Evolutionary conservation across 495 filamentous ascomycete genomes (phyloP), one percentile per base, ranked within the genome.

Genomic region (Mytilinidion resinicola): DNA sequence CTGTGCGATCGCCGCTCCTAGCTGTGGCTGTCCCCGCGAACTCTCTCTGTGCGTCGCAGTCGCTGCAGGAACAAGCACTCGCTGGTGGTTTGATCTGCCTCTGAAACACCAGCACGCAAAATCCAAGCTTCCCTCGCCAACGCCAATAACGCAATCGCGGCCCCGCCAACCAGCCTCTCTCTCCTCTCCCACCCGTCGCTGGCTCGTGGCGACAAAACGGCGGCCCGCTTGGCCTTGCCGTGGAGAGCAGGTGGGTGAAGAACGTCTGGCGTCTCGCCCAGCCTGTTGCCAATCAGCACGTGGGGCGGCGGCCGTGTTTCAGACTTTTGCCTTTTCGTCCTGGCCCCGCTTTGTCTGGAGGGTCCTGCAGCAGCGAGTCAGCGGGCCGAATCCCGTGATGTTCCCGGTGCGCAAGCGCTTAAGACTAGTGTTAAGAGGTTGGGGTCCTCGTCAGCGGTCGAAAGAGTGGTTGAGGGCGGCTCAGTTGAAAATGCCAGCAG

Each of bases 11-110:
- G 25, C 25, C 25, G 25, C 25, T 3, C 6, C 25, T 6, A 10
- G 55, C 60, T 56, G 61, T 64, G 62, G 62, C 62, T 57, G 53
- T 60, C 46, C 25, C 57, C 33, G 49, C 41, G 47, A 51, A 57
- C 50, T 49, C 53, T 44, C 60, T 39, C 38, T 14, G 47, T 56
- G 62, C 62, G 57, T 55, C 62, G 25, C 53, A 60, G 54, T 57
- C 48, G 62, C 25, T 30, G 25, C 62, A 64, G 62, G 62, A 64
- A 64, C 62, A 43, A 60, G 56, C 61, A 57, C 52, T 55, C 50
- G 56, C 53, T 55, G 55, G 51, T 42, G 57, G 62, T 64, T 61
- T 57, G 62, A 60, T 61, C 56, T 54, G 34, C 53, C 30, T 34
- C 62, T 64, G 62, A 64, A 64, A 64, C 62, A 25, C 61, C 42